These are phyloP conservation scores for Moricandia arvensis DNA, from an alignment of 345 rosid genomes.

Conservation along the genomic window DNA sequence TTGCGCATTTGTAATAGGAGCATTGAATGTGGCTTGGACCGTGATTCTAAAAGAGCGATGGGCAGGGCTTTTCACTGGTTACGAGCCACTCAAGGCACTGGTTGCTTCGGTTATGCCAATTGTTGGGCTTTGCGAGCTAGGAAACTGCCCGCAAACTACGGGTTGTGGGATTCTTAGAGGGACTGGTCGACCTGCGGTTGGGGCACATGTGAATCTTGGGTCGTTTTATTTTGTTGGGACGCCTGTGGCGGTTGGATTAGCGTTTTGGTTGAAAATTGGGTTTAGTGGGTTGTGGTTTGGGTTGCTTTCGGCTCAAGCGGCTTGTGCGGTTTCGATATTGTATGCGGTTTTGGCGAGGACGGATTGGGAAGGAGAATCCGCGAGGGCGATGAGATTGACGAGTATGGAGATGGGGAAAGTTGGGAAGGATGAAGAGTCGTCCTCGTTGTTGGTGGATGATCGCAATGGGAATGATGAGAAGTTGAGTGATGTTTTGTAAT, in stretches of 20 bases:
- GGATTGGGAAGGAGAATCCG: conserved; percentile 88
- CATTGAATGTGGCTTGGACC: conserved; percentile 81
- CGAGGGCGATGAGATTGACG: conserved; percentile 60
- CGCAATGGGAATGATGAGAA: conserved; percentile 40
- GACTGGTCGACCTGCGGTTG: conserved; percentile 76
- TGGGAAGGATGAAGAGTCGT: conserved; percentile 42
- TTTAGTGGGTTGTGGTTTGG: conserved; percentile 95
- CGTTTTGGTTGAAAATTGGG: conserved; percentile 70
- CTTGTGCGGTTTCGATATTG: conserved; percentile 67
- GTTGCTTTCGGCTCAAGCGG: conserved; percentile 82
- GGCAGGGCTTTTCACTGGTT: conserved; percentile 74
- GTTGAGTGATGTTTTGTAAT: conserved; percentile 33
- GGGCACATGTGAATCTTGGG: conserved; percentile 78
- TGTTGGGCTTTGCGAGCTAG: conserved; percentile 88
- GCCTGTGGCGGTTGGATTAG: conserved; percentile 84
- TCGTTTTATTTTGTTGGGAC: conserved; percentile 95
- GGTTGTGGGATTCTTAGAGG: conserved; percentile 95
- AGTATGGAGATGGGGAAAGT: conserved; percentile 50
- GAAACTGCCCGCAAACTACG: conserved; percentile 93
- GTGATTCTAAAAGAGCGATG: conserved; percentile 61
- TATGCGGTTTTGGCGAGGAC: conserved; percentile 61
- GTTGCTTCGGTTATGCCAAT: conserved; percentile 89
- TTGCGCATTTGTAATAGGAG: conserved; percentile 72
- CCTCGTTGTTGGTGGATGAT: conserved; percentile 31
- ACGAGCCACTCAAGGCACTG: conserved; percentile 53